Evolutionary conservation across 495 filamentous ascomycete genomes (phyloP).

Genomic region (Talaromyces wortmannii): DNA sequence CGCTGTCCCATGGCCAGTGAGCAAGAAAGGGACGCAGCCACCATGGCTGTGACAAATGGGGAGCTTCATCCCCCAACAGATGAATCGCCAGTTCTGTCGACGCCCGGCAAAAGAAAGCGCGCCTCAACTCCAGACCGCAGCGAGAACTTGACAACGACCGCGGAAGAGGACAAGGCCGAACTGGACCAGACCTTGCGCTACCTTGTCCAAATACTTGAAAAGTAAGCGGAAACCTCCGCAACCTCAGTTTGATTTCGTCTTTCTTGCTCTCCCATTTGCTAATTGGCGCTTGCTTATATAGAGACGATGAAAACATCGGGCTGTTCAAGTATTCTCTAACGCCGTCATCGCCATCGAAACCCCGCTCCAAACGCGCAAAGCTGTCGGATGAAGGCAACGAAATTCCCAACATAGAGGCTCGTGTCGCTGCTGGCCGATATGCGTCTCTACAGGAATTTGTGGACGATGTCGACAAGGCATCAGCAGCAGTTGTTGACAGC

Average conservation of each 20-base stretch:
- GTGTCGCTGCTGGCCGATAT: conserved; percentile 35
- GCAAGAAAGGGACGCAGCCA: conserved; percentile 26
- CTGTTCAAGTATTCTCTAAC: conserved; percentile 33
- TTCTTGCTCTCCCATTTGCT: neutral
- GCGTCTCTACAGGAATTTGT: conserved; percentile 40
- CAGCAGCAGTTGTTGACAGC: conserved; percentile 34
- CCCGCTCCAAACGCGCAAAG: conserved; percentile 43
- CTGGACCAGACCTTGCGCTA: conserved; percentile 35
- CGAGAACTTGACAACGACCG: conserved; percentile 12
- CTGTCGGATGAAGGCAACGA: conserved; percentile 31
- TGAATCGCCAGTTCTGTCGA: conserved; percentile 26
- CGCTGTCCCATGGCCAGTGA: conserved; percentile 33
- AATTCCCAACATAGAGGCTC: conserved; percentile 27
- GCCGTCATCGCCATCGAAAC: conserved; percentile 32
- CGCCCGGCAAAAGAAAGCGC: conserved; percentile 41
- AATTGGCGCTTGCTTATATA: conserved; percentile 3
- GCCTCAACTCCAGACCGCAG: conserved; percentile 30
- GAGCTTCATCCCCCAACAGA: conserved; percentile 23
- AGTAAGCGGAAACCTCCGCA: conserved; percentile 15
- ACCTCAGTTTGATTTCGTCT: neutral
- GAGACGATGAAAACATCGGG: conserved; percentile 34
- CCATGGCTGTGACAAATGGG: conserved; percentile 31
- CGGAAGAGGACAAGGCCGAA: conserved; percentile 23
- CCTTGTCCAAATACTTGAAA: conserved; percentile 30
- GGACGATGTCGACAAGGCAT: conserved; percentile 44